phyloP scores from a whole-genome alignment of 352 stramenopile genomes.

The Phytophthora brassicae region DNA sequence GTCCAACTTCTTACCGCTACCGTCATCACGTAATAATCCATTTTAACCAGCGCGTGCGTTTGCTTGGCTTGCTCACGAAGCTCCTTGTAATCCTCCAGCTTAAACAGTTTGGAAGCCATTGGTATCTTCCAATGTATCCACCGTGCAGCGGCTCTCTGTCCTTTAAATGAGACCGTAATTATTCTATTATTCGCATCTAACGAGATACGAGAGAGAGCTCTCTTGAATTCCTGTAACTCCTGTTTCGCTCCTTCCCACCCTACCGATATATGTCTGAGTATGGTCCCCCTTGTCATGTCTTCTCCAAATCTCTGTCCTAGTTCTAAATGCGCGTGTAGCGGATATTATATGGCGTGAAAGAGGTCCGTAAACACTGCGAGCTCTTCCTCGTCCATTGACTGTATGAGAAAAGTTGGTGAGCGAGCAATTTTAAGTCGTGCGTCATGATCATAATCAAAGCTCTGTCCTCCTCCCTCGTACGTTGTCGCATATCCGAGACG shows the following conservation, averaged over 20 bases:
- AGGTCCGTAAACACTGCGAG: constrained; percentile 1
- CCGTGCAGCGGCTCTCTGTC: background rate
- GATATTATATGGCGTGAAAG: constrained; percentile 6
- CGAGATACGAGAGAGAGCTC: background rate
- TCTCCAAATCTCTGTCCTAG: background rate
- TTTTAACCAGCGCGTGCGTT: background rate
- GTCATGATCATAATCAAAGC: no score
- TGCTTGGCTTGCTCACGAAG: background rate
- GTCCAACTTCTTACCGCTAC: background rate
- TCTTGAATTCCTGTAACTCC: background rate
- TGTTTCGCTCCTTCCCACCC: background rate
- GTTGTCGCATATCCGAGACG: background rate
- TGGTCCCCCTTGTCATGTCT: background rate
- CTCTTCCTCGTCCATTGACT: constrained; percentile 1
- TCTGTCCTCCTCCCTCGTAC: no score
- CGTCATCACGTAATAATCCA: background rate
- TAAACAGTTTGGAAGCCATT: background rate
- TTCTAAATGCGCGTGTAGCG: constrained; percentile 8
- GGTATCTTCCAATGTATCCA: background rate
- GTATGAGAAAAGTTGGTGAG: background rate
- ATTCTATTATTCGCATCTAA: background rate
- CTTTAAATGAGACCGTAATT: background rate
- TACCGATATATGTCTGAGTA: background rate
- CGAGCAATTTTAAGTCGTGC: no score
- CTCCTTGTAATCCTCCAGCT: background rate